Conservation (phyloP, 306 rosid genomes). For the Psophocarpus tetragonolobus region DNA sequence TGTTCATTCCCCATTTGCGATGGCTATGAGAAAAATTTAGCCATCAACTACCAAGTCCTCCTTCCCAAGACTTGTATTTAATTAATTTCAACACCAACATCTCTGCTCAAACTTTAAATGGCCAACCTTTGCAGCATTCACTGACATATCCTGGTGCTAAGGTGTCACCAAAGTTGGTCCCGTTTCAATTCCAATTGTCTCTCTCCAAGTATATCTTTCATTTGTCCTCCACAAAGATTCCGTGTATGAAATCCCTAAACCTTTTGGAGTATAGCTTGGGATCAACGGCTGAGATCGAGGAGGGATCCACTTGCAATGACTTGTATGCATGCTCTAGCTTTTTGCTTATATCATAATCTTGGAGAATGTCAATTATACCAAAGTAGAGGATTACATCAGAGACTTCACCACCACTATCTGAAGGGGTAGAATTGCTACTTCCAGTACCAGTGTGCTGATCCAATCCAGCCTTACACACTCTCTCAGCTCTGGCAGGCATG, state of each 20-base stretch:
- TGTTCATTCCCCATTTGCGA: slow-evolving; percentile 24
- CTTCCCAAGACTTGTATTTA: slow-evolving; percentile 20
- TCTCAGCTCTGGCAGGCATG: slow-evolving; percentile 59
- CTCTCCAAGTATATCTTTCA: slow-evolving; percentile 27
- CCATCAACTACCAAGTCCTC: slow-evolving; percentile 30
- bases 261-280: slow-evolving; percentile 63
- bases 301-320: slow-evolving; percentile 59
- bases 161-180: slow-evolving; percentile 31
- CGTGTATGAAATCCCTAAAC: slow-evolving; percentile 51
- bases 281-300: slow-evolving; percentile 63
- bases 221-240: slow-evolving; percentile 63
- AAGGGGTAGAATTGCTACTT: slow-evolving; percentile 47
- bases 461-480: slow-evolving; percentile 43
- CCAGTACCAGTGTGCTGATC: slow-evolving; percentile 53
- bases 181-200: slow-evolving; percentile 24
- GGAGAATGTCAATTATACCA: slow-evolving; percentile 70
- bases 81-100: slow-evolving; percentile 22
- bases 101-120: neutral
- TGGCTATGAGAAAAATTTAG: slow-evolving; percentile 48
- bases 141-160: slow-evolving; percentile 23
- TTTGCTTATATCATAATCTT: slow-evolving; percentile 61
- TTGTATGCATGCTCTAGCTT: slow-evolving; percentile 69
- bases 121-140: slow-evolving; percentile 32
- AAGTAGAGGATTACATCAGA: slow-evolving; percentile 59
- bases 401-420: slow-evolving; percentile 41